Evolutionary conservation across 2,329 filamentous ascomycete species (phyloP), one percentile per base, ranked within the genome.

Genomic region (Cladophialophora carrionii): DNA sequence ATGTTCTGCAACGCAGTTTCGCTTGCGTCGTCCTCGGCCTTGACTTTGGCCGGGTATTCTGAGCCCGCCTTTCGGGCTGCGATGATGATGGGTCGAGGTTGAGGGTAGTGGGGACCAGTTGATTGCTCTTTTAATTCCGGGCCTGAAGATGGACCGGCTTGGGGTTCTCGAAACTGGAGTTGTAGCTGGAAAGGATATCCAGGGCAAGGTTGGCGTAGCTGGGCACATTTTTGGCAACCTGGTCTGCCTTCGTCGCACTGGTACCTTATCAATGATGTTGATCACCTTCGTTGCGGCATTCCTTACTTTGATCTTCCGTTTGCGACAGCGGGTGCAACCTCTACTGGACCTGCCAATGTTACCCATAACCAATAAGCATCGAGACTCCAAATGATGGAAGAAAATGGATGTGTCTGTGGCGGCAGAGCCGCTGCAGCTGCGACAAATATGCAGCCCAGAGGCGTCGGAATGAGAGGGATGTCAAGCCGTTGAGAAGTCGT

Each of bases 301-400:
- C 1, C 56, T 57, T 56, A 62, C 68, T 56, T 70, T 70, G 57
- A 70, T 61, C 61, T 70, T 70, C 20, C 68, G 55, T 54, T 68
- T 68, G 31, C 66, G 62, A 49, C 68, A 70, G 34, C 61, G 57
- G 41, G 53, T 57, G 63, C 68, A 70, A 22, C 70, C 70, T 10
- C 67, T 71, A 57, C 70, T 71, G n/a, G 68, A 70, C 59, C 67
- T 69, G 54, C 68, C 68, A 62, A 64, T 65, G 32, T 70, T 71
- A 29, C 65, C 66, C 70, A 71, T 71, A 55, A 53, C 53, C 49
- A 29, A 37, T 8, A 24, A n/a, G 43, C 29, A 57, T 60, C 12
- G 22, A 32, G 14, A 9, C n/a, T 14, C n/a, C 49, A 8, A 29
- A 26, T 20, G 20, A 20, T 17, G n/a, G 26, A 32, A 41, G 32